Base-by-base conservation (phyloP, 225 moss, liverwort and hornwort genomes). In the Polytrichum commune region DNA sequence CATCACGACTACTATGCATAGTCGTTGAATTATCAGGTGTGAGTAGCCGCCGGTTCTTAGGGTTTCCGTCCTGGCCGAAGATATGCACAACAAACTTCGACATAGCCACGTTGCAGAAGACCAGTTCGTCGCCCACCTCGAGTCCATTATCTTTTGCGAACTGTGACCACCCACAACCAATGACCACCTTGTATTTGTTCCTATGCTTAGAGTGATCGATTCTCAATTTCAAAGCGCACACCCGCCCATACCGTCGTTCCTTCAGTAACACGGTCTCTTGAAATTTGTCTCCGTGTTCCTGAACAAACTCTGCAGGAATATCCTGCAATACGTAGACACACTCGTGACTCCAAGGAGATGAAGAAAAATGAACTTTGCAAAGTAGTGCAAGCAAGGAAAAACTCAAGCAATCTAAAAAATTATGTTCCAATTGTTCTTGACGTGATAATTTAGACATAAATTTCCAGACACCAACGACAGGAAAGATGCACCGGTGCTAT, bases 61-160 rank as follows among this genome's bases (percentile, higher is more conserved):
- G 19, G 70, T 63, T 57, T 68, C 67, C 10, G 19, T 46, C 71
- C 1, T 55, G 19, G 22, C 22, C 20, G 58, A 58, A 58, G 58
- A 58, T 58, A 24, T 54, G 18, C 25, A 78, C 77, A 8, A 30
- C 19, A 60, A 82, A 75, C 60, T 32, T 55, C 53, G 74, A 78
- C 58, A 1, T 69, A 28, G 78, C 69, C 69, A 82, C 54, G 38
- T 71, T 74, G 35, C 64, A 68, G 74, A 82, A 78, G 24, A 35
- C 13, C 54, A 75, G 26, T 32, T 8, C 66, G 35, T 78, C 54
- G 5, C 67, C 77, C 68, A 28, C 72, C 54, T 82, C 7, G 29
- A 78, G 64, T 28, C 55, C 72, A 35, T 72, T 78, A 29, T 65
- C 60, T 18, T 33, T 22, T 19, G 56, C 33, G 65, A 78, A 82